A percentile compares a stretch with the other conserved stretches of the same genome.
phyloP scores from a whole-genome alignment of 2,329 filamentous ascomycete genomes.

The Erysiphe pulchra region DNA sequence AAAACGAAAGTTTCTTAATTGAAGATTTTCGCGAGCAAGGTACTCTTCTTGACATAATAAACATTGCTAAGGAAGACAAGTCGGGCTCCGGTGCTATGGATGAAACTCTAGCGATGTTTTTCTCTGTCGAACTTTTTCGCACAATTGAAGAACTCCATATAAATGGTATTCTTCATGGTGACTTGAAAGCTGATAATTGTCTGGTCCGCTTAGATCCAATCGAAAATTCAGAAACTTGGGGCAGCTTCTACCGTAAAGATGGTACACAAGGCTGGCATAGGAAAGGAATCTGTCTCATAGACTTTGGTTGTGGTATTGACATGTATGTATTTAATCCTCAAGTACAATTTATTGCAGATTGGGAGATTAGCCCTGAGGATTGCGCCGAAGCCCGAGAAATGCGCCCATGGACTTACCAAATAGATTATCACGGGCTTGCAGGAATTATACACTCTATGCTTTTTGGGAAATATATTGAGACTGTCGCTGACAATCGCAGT shows the following conservation, averaged over 20 bases:
- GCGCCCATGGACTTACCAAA: conserved; percentile 89
- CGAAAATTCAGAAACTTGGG: conserved; percentile 21
- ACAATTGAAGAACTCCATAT: conserved; percentile 70
- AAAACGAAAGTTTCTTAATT: conserved; percentile 70
- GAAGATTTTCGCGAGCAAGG: conserved; percentile 75
- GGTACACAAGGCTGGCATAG: conserved; percentile 55
- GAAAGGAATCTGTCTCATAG: conserved; percentile 68
- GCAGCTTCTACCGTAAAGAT: conserved; percentile 40
- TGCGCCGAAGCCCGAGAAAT: conserved; percentile 91
- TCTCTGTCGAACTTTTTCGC: conserved; percentile 70
- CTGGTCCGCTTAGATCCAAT: conserved; percentile 52
- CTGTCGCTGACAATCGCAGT: conserved; percentile 15
- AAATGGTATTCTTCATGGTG: conserved; percentile 63
- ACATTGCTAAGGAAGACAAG: conserved; percentile 49
- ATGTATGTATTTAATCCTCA: conserved; percentile 58
- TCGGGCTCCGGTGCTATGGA: conserved; percentile 44
- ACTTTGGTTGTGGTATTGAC: conserved; percentile 86
- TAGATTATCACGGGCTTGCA: conserved; percentile 84
- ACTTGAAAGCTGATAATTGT: conserved; percentile 89
- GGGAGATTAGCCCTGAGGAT: conserved; percentile 68
- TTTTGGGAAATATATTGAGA: conserved; percentile 90
- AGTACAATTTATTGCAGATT: conserved; percentile 82
- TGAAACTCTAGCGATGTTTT: conserved; percentile 83
- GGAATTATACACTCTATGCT: conserved; percentile 70
- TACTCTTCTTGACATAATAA: conserved; percentile 84